phyloP scores from a whole-genome alignment of 805 yeast genomes.

The Schizosaccharomyces lindneri region DNA sequence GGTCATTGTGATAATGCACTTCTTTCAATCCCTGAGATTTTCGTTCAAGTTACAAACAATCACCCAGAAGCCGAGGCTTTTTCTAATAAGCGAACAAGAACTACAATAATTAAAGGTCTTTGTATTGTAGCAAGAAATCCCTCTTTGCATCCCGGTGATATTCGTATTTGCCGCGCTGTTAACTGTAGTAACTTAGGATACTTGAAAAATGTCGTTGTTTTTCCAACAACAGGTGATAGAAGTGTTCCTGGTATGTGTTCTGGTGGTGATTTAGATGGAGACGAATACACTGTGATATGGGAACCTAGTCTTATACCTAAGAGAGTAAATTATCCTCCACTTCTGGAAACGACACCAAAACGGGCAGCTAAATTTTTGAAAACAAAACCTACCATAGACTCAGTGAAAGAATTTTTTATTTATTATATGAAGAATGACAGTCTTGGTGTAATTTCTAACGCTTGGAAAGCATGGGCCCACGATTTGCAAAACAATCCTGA shows the following conservation, averaged over 20 bases:
- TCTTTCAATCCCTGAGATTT: conserved; percentile 1
- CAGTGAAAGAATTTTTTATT: background rate
- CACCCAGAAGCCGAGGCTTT: background rate
- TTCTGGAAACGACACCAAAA: background rate
- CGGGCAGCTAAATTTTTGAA: background rate
- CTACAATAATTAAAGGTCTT: conserved; percentile 2
- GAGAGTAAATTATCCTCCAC: background rate
- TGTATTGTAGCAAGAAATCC: conserved; percentile 4
- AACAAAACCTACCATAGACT: background rate
- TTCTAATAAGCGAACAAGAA: background rate
- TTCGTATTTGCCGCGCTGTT: conserved; percentile 3
- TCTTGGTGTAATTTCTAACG: background rate
- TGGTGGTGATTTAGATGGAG: conserved; percentile 6
- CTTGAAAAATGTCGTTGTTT: conserved; percentile 3
- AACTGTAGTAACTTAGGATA: background rate
- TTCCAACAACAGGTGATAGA: conserved; percentile 3
- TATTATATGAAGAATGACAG: background rate
- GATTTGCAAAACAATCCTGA: background rate
- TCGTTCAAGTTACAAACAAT: conserved; percentile 3
- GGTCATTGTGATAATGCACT: conserved; percentile 1
- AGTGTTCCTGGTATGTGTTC: conserved; percentile 4
- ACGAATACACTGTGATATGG: conserved; percentile 5
- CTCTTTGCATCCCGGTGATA: conserved; percentile 4
- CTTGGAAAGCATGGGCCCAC: background rate
- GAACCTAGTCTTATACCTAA: conserved; percentile 3